phyloP scores from a whole-genome alignment of 768 basidiomycete species.

The Cystofilobasidium capitatum region DNA sequence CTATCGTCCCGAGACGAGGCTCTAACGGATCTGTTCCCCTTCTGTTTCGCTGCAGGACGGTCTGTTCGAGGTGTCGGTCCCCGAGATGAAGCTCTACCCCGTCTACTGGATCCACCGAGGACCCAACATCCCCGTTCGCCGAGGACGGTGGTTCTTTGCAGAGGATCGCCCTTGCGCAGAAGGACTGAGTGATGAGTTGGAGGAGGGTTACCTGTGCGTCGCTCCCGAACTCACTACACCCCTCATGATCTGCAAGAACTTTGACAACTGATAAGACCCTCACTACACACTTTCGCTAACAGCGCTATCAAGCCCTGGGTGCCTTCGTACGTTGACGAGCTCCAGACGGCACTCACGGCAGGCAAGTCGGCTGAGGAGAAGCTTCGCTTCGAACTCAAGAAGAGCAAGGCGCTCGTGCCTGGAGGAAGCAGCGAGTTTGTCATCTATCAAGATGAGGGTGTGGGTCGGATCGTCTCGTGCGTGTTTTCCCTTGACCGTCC shows the following conservation, averaged over 20 bases:
- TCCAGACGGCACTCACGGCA: conserved; percentile 12
- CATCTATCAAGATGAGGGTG: conserved; percentile 20
- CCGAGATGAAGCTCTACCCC: conserved; percentile 23
- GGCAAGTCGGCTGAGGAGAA: conserved; percentile 24
- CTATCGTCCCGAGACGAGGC: background rate
- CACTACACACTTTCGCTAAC: background rate
- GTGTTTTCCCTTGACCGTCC: background rate
- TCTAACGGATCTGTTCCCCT: too few relatives aligned
- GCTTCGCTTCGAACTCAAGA: conserved; percentile 18
- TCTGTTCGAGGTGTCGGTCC: conserved; percentile 26
- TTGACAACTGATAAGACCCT: background rate
- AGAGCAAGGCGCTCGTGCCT: conserved; percentile 7
- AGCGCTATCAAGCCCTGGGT: conserved; percentile 26
- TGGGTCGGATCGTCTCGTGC: conserved; percentile 19
- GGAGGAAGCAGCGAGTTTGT: conserved; percentile 13
- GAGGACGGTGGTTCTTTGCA: conserved; percentile 25
- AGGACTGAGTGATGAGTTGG: conserved; percentile 20
- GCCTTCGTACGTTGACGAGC: conserved; percentile 23
- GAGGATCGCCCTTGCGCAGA: conserved; percentile 16
- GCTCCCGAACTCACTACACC: background rate
- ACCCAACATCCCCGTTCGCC: conserved; percentile 23
- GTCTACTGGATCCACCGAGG: conserved; percentile 22
- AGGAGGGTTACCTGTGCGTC: conserved; percentile 21
- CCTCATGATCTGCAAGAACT: background rate
- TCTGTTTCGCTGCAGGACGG: conserved; percentile 13